Conservation (phyloP, 2,329 filamentous ascomycete genomes). For the Ascosphaera acerosa region DNA sequence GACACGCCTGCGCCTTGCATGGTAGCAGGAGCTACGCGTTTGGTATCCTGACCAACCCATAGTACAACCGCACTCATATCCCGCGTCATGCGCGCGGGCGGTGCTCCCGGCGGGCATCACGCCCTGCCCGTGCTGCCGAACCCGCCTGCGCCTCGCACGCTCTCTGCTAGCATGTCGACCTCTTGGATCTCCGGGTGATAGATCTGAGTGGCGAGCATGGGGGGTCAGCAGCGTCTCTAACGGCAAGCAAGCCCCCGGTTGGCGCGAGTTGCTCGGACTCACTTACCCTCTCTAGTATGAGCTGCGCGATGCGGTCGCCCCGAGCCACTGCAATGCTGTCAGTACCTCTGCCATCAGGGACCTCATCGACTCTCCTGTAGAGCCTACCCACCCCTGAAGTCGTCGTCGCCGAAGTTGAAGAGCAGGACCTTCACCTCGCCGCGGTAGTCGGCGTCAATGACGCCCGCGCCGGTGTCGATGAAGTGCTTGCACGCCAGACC, state of each 20-base stretch:
- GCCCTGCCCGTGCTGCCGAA: constrained; percentile 58
- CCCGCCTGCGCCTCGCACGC: constrained; percentile 67
- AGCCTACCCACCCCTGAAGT: constrained; percentile 31
- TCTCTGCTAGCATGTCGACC: constrained; percentile 69
- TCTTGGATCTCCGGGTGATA: constrained; percentile 82
- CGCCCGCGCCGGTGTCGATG: constrained; percentile 86
- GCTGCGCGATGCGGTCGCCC: constrained; percentile 79
- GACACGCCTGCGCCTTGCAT: no score
- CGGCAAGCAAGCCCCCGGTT: no score
- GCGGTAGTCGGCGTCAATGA: constrained; percentile 94
- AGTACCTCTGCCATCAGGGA: background rate
- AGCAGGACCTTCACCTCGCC: constrained; percentile 84
- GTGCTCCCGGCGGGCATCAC: no score
- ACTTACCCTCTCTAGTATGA: constrained; percentile 58
- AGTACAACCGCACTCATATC: no score
- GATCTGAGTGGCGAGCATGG: constrained; percentile 32
- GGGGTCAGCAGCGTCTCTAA: no score
- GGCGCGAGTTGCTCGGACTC: background rate
- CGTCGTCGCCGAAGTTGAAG: constrained; percentile 68
- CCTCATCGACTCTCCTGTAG: background rate
- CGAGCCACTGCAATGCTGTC: background rate
- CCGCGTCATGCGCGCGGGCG: no score
- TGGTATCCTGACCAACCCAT: no score
- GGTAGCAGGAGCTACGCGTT: no score
- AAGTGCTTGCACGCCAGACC: constrained; percentile 81